phyloP scores from a whole-genome alignment of 805 yeast species.

The Grigorovia yakushimaensis region DNA sequence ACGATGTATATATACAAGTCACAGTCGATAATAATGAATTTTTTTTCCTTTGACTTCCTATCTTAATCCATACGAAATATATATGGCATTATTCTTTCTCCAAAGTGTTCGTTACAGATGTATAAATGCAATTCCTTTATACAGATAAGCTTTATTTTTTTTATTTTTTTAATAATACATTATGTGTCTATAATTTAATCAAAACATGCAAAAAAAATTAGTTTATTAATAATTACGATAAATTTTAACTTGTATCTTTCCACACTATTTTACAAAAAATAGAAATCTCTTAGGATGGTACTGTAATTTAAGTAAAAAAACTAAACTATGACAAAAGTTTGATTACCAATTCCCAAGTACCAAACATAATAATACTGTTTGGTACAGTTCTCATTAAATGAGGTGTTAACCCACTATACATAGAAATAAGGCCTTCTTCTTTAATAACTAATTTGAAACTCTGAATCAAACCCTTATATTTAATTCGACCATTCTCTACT shows the following conservation, averaged over 20 bases:
- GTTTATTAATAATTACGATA: not conserved
- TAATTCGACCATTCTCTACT: slow-evolving; percentile 62
- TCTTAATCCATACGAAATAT: not conserved
- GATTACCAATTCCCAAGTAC: slow-evolving; percentile 90
- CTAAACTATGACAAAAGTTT: slow-evolving; percentile 39
- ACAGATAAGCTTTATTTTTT: no score
- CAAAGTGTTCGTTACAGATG: no score
- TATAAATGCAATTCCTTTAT: no score
- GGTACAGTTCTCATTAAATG: slow-evolving; percentile 96
- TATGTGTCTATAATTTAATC: not conserved
- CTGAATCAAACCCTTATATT: slow-evolving; percentile 83
- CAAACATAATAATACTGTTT: slow-evolving; percentile 96
- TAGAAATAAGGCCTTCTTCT: slow-evolving; percentile 86
- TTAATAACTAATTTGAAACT: slow-evolving; percentile 76
- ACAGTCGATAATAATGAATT: not conserved
- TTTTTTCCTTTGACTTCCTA: no score
- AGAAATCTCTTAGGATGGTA: no score
- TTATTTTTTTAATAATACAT: no score
- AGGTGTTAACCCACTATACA: slow-evolving; percentile 97
- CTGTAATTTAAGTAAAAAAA: no score
- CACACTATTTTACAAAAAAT: no score
- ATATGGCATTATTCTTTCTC: no score
- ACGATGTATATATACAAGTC: slow-evolving; percentile 2
- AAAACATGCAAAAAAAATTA: no score
- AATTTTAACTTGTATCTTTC: no score